Base-by-base conservation (phyloP, 2,329 filamentous ascomycete species). In the Aspergillus sp. region DNA sequence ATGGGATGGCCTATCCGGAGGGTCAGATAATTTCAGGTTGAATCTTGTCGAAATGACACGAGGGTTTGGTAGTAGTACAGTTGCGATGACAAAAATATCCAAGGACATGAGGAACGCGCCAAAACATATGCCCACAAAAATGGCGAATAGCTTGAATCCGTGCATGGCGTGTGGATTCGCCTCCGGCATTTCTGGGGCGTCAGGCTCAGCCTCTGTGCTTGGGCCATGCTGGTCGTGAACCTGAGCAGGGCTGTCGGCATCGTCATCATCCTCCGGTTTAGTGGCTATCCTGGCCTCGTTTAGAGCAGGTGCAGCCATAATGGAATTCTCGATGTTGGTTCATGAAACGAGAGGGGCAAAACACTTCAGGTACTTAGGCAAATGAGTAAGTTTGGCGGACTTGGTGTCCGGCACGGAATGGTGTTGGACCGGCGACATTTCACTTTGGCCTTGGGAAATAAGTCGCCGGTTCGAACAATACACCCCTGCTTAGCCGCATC, bases 71-170 rank as follows among this genome's bases (percentile, higher is more conserved):
- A 41, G 5, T 41, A 41, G 38, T 41, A 41, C 38, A 13, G 38
- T 41, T 13, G 38, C 38, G 38, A 41, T 41, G 38, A 41, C 38
- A 1, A 41, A 41, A 41, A 41, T 41, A 17, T 41, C 38, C 38
- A 41, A 41, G 38, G 38, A 41, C 38, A 41, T 41, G 12, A 41
- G 38, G n/a, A 57, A 60, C 7, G 47, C 36, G 25, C 53, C 58
- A 28, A 60, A 49, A 1, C 53, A 57, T 43, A 60, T 57, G 23
- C 58, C 54, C 12, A 60, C 38, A 21, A 60, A 60, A 39, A 60
- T 53, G 12, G 48, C 38, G 5, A n/a, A 58, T 17, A 58, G 48
- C 23, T 58, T 58, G 56, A 58, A 58, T 5, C 56, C 56, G 56
- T 53, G 48, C 56, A 58, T 58, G 30, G 48, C 36, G 36, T 36